Base-by-base conservation (phyloP, 176 grass and related monocot species). In the Avena eriantha region DNA sequence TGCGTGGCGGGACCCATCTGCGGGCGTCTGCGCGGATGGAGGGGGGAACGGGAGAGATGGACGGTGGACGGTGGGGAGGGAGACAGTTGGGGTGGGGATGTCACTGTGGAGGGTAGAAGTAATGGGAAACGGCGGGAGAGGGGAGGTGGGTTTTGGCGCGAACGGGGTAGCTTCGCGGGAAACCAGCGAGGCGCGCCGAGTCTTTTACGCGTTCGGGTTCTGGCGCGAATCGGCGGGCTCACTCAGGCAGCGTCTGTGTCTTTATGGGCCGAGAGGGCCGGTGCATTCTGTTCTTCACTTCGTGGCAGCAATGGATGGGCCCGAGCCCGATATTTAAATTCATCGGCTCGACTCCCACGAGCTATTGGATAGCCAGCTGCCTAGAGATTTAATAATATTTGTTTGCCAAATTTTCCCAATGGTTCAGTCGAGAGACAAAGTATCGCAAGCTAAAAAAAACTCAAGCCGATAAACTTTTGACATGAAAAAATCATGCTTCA, bases 1-100 rank as follows among this genome's bases (percentile, higher is more conserved):
- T 65, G 86, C 24, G 54, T 65, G 35, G 80, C 80, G 3, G 86
- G 76, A 0, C 71, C 70, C 93, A 95, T 95, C 78, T 14, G 33
- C 36, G 18, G 18, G 14, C 18, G 31, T 0, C 33, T 0, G 8
- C 1, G 2, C 3, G 22, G 8, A 9, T 2, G 10, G 3, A 7
- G 21, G 39, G 4, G 6, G n/a, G 3, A 3, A 18, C 14, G 29
- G 14, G 1, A 18, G 3, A 16, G 10, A 4, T 4, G 34, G 2
- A 13, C 34, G 34, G 21, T 3, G n/a, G 29, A 0, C 2, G 16
- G 14, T 17, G 34, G 58, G 31, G 4, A 17, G 3, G 4, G 15
- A 46, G 39, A 10, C 0, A n/a, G 6, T 19, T 36, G 0, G 5
- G 18, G 8, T 78, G 1, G 58, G 78, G 39, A 7, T 16, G 70